phyloP scores from a whole-genome alignment of 2,329 filamentous ascomycete species.

The Apiospora marii region DNA sequence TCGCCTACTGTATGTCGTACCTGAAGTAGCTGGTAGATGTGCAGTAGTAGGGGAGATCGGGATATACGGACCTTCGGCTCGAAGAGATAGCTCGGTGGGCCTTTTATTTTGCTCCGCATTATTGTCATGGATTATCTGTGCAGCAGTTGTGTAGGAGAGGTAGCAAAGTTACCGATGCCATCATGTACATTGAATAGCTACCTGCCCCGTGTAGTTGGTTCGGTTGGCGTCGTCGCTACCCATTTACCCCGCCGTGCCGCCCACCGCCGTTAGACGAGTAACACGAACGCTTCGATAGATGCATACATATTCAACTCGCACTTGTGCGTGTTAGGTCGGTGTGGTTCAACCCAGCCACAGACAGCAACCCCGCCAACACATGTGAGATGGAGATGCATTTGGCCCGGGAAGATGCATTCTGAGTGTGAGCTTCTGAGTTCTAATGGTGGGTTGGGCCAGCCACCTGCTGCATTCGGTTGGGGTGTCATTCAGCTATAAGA shows the following conservation, averaged over 20 bases:
- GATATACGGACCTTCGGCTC: conserved; percentile 18
- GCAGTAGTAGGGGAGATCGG: not conserved
- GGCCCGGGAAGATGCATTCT: not conserved
- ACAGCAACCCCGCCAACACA: not conserved
- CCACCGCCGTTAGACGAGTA: conserved; percentile 1
- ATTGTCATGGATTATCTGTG: not conserved
- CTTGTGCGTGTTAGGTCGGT: not conserved
- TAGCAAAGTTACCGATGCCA: conserved; percentile 5
- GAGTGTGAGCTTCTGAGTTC: not conserved
- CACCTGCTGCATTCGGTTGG: not conserved
- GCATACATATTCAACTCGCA: not conserved
- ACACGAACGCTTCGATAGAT: not conserved
- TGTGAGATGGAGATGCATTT: not conserved
- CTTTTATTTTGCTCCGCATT: not conserved
- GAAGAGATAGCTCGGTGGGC: not conserved
- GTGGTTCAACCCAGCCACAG: not conserved
- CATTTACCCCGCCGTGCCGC: conserved; percentile 13
- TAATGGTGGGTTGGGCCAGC: not conserved
- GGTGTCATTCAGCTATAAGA: not conserved
- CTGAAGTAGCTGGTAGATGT: not conserved
- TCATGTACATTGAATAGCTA: not conserved
- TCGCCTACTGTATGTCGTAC: not conserved
- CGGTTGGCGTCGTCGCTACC: not conserved
- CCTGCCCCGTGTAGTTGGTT: not conserved
- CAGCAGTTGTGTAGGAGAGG: not conserved